A percentile compares a stretch with the other conserved stretches of the same genome.
phyloP scores from a whole-genome alignment of 2,329 filamentous ascomycete species.

The Neofusicoccum ribis region DNA sequence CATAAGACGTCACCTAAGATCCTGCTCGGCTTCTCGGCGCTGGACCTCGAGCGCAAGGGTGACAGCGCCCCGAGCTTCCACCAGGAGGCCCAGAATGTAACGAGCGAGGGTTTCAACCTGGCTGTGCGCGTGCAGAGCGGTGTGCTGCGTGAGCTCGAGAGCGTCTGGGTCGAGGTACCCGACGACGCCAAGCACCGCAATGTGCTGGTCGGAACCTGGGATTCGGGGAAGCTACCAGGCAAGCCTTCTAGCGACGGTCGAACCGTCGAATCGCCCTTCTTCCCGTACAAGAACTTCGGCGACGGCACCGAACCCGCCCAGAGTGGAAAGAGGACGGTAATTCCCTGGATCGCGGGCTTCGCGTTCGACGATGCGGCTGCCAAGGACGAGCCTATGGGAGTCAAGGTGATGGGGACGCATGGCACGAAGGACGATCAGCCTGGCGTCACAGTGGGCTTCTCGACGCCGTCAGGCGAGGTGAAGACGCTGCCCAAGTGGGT shows the following conservation, averaged over 20 bases:
- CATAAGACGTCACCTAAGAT: background rate
- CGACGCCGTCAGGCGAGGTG: background rate
- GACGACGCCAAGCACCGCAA: background rate
- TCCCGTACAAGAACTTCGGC: constrained; percentile 1
- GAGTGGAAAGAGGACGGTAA: background rate
- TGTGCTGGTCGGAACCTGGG: background rate
- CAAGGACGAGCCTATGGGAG: background rate
- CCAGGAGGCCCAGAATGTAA: background rate
- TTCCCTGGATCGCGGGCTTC: background rate
- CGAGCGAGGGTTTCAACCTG: background rate
- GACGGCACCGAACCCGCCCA: background rate
- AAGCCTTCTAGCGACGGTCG: background rate
- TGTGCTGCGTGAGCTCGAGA: background rate
- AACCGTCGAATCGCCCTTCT: background rate
- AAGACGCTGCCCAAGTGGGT: background rate
- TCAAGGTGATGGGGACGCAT: background rate
- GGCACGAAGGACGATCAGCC: background rate
- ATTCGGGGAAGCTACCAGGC: background rate
- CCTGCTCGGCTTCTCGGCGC: background rate
- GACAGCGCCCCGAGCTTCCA: background rate
- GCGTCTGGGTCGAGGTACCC: background rate
- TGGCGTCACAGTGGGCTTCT: background rate
- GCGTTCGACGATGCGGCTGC: background rate
- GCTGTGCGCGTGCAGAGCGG: background rate
- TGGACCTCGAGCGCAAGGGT: background rate